phyloP scores from a whole-genome alignment of 2,329 filamentous ascomycete species.

The Talaromyces albobiverticillius region DNA sequence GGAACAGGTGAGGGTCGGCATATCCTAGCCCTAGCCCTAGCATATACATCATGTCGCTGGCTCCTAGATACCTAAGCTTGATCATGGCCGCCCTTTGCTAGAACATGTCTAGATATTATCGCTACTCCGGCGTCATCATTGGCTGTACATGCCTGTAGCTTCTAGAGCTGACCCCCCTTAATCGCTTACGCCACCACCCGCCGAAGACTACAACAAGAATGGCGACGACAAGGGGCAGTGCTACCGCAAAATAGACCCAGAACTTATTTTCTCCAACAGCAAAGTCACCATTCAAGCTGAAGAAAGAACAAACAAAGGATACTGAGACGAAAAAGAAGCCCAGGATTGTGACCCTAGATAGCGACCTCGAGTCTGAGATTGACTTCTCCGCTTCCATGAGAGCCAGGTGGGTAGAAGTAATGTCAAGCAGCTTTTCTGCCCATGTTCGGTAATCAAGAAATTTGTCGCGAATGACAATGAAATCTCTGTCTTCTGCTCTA shows the following conservation, averaged over 20 bases:
- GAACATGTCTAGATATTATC: background rate
- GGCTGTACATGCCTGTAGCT: background rate
- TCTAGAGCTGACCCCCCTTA: background rate
- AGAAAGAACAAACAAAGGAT: constrained; percentile 2
- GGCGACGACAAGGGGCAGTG: background rate
- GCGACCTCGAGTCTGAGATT: constrained; percentile 1
- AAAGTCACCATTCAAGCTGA: constrained; percentile 5
- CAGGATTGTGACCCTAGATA: background rate
- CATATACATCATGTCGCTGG: too few relatives aligned
- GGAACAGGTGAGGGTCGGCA: too few relatives aligned
- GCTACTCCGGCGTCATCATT: background rate
- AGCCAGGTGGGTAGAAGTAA: background rate
- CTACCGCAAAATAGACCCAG: constrained; percentile 3
- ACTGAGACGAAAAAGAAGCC: background rate
- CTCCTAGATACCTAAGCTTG: too few relatives aligned
- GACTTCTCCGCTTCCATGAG: constrained; percentile 5
- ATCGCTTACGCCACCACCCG: constrained; percentile 1
- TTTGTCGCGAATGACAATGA: constrained; percentile 7
- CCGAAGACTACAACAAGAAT: constrained; percentile 5
- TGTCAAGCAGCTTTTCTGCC: constrained; percentile 1
- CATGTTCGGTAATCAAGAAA: constrained; percentile 1
- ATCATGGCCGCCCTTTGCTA: too few relatives aligned
- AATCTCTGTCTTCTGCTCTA: constrained; percentile 1
- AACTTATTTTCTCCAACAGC: background rate
- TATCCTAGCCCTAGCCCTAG: too few relatives aligned